Conservation (phyloP, 208 protist species). For the Wallacemonas collosoma region DNA sequence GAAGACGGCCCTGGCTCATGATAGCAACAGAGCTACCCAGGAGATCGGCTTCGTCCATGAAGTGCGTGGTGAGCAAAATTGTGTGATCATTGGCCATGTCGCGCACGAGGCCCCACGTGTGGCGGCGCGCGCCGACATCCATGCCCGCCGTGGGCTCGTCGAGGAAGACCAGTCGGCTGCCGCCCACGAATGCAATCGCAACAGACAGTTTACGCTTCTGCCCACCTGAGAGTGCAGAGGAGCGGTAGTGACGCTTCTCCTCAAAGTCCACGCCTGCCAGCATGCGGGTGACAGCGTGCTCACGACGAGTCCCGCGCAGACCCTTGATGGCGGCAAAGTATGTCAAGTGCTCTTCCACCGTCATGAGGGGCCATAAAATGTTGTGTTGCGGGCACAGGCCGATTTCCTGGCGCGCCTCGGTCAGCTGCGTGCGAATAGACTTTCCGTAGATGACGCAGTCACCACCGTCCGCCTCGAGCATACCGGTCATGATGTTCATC, state of each 20-base stretch:
- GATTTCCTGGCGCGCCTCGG: slow-evolving; percentile 61
- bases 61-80: slow-evolving; percentile 90
- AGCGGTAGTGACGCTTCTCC: slow-evolving; percentile 36
- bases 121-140: slow-evolving; percentile 79
- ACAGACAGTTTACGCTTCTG: slow-evolving; percentile 90
- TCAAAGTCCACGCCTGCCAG: slow-evolving; percentile 52
- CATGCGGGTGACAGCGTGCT: slow-evolving; percentile 34
- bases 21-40: slow-evolving; percentile 93
- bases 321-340: slow-evolving; percentile 92
- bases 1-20: slow-evolving; percentile 68
- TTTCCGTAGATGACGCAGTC: slow-evolving; percentile 76
- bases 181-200: slow-evolving; percentile 81
- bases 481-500: slow-evolving; percentile 84
- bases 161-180: slow-evolving; percentile 75
- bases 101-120: slow-evolving; percentile 81
- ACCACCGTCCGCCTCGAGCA: slow-evolving; percentile 58
- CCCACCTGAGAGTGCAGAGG: slow-evolving; percentile 66
- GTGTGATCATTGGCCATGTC: slow-evolving; percentile 48
- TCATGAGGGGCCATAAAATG: slow-evolving; percentile 92
- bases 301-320: slow-evolving; percentile 26
- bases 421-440: slow-evolving; percentile 56
- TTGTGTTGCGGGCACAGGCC: slow-evolving; percentile 95
- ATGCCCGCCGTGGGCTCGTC: slow-evolving; percentile 92
- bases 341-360: slow-evolving; percentile 85
- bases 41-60: slow-evolving; percentile 98